These are phyloP conservation scores for Clavulina sp. DNA, from an alignment of 768 basidiomycete genomes.

Conservation along the genomic window DNA sequence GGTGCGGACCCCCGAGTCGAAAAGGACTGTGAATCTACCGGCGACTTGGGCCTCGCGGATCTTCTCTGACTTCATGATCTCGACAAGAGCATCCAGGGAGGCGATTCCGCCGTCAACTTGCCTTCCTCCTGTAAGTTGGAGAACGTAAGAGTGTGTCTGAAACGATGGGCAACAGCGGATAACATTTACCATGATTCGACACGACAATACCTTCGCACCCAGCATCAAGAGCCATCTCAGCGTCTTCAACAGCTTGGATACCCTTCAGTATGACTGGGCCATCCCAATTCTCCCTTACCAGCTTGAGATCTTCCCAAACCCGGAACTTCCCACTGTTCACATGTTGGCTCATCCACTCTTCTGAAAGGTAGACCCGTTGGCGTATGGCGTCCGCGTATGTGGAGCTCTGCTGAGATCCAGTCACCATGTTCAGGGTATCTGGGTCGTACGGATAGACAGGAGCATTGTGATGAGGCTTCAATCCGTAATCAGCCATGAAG, in stretches of 20 bases:
- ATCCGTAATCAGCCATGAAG: slow-evolving; percentile 26
- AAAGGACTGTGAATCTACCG: slow-evolving; percentile 51
- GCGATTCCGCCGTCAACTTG: slow-evolving; percentile 55
- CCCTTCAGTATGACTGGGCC: slow-evolving; percentile 19
- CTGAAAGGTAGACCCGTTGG: slow-evolving; percentile 15
- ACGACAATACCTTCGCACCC: slow-evolving; percentile 59
- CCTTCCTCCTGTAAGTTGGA: slow-evolving; percentile 30
- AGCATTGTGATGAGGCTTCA: neutral
- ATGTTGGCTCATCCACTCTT: slow-evolving; percentile 2
- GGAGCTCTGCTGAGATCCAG: no score
- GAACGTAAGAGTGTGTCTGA: slow-evolving; percentile 19
- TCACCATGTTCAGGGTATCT: neutral
- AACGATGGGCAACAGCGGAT: neutral
- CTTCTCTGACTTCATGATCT: slow-evolving; percentile 44
- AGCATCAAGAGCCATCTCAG: slow-evolving; percentile 45
- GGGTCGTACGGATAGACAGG: neutral
- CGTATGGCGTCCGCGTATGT: no score
- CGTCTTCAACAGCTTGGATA: slow-evolving; percentile 51
- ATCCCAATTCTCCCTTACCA: slow-evolving; percentile 57
- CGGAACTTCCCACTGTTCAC: slow-evolving; percentile 42
- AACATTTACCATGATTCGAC: slow-evolving; percentile 52
- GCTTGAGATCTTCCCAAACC: slow-evolving; percentile 53
- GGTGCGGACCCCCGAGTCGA: slow-evolving; percentile 56
- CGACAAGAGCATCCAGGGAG: slow-evolving; percentile 51
- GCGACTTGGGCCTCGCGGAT: slow-evolving; percentile 29